These are phyloP conservation scores for Pythium apleroticum DNA, from an alignment of 352 stramenopile genomes.

Conservation along the genomic window DNA sequence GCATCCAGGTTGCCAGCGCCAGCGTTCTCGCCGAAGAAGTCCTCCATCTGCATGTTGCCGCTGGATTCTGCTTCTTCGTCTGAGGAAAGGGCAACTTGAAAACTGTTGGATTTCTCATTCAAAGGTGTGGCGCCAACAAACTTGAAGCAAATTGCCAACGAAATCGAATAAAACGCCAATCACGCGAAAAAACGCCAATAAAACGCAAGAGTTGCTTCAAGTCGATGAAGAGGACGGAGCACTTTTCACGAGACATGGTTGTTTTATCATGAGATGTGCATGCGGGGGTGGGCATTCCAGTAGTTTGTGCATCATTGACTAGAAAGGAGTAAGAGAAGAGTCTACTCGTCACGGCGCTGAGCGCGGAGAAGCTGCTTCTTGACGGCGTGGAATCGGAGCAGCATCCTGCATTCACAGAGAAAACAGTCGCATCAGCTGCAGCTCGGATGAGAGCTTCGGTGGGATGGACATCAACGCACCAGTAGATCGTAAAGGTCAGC, in stretches of 20 bases:
- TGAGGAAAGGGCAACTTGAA: background rate
- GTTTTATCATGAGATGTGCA: no score
- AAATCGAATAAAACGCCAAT: slow-evolving; percentile 1
- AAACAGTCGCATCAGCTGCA: slow-evolving; percentile 9
- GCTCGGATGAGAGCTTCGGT: background rate
- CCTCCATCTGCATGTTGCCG: slow-evolving; percentile 8
- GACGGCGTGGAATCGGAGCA: slow-evolving; percentile 75
- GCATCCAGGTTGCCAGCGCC: background rate
- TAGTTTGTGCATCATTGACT: background rate
- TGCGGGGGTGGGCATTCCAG: no score
- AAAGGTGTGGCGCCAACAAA: background rate
- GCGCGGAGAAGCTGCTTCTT: slow-evolving; percentile 76
- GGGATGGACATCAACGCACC: slow-evolving; percentile 32
- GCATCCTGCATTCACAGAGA: slow-evolving; percentile 46
- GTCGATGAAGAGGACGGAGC: no score
- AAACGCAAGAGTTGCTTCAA: background rate
- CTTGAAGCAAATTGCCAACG: background rate
- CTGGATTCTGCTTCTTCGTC: background rate
- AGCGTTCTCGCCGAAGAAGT: slow-evolving; percentile 10
- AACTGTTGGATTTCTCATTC: background rate
- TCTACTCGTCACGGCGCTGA: slow-evolving; percentile 63
- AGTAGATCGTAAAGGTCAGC: slow-evolving; percentile 86
- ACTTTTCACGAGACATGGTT: no score
- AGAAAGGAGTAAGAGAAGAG: no score
- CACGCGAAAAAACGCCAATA: background rate